phyloP scores from a whole-genome alignment of 1,284 basidiomycete genomes.

The Puccinia horiana region DNA sequence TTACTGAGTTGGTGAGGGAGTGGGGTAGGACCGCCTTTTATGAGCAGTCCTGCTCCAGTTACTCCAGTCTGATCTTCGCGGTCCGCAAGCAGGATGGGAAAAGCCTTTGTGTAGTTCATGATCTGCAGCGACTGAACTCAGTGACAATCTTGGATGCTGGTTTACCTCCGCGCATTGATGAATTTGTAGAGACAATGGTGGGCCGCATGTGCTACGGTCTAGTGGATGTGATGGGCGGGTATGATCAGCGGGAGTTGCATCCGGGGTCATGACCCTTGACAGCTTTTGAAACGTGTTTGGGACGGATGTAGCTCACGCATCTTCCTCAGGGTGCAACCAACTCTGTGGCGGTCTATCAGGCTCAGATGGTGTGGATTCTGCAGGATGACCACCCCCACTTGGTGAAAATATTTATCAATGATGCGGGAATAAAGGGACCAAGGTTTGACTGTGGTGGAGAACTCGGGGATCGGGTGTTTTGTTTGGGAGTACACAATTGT shows the following conservation, averaged over 20 bases:
- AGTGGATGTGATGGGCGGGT: conserved; percentile 22
- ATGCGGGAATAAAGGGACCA: conserved; percentile 4
- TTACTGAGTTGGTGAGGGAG: background rate
- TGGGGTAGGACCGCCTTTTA: background rate
- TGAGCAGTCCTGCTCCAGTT: background rate
- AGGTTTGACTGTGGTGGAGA: background rate
- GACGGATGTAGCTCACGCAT: conserved; percentile 5
- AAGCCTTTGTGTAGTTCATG: background rate
- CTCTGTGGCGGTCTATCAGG: conserved; percentile 29
- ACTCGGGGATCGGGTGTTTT: background rate
- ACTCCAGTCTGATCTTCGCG: background rate
- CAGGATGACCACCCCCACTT: conserved; percentile 5
- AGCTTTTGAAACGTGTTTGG: conserved; percentile 19
- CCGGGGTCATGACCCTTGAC: background rate
- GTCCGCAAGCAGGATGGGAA: background rate
- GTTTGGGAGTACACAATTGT: conserved; percentile 8
- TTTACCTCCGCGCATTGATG: background rate
- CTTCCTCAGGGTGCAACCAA: conserved; percentile 33
- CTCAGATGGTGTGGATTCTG: conserved; percentile 26
- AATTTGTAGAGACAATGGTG: conserved; percentile 1
- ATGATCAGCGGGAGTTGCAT: background rate
- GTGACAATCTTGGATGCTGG: conserved; percentile 8
- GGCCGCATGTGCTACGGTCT: background rate
- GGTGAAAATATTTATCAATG: background rate
- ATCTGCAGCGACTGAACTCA: background rate